phyloP scores from a whole-genome alignment of 2,329 filamentous ascomycete genomes.

The Fusarium pininemorale region DNA sequence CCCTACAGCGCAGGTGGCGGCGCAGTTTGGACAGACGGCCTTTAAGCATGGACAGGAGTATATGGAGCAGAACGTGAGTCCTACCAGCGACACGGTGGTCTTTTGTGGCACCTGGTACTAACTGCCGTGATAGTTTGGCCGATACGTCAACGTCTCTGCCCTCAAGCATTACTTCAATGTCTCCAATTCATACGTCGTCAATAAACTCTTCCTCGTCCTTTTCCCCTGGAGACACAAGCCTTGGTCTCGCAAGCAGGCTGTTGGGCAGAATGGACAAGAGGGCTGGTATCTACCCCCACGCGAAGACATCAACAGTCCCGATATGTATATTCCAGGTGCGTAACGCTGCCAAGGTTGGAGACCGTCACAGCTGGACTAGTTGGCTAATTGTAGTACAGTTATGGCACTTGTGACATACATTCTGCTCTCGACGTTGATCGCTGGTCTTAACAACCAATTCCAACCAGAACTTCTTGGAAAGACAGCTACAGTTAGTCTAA shows the following conservation, averaged over 20 bases:
- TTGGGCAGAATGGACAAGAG: constrained; percentile 74
- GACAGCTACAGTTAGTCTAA: constrained; percentile 84
- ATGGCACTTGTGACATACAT: constrained; percentile 99
- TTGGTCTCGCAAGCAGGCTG: constrained; percentile 90
- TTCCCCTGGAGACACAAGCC: constrained; percentile 98
- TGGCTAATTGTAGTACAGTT: constrained; percentile 55
- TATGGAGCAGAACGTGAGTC: constrained; percentile 88
- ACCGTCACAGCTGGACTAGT: too few relatives aligned
- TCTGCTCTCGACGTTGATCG: constrained; percentile 88
- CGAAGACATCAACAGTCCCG: constrained; percentile 96
- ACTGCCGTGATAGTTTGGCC: constrained; percentile 56
- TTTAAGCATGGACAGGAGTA: constrained; percentile 93
- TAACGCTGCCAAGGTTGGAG: background rate
- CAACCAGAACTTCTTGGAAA: constrained; percentile 92
- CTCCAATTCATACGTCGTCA: constrained; percentile 94
- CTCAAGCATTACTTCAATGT: constrained; percentile 99
- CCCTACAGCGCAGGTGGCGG: constrained; percentile 91
- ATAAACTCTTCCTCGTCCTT: constrained; percentile 91
- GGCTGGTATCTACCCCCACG: constrained; percentile 88
- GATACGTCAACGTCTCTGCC: constrained; percentile 89
- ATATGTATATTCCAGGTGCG: constrained; percentile 93
- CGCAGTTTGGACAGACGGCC: constrained; percentile 92
- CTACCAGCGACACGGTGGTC: background rate
- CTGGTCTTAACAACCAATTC: constrained; percentile 89
- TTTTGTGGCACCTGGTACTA: constrained; percentile 12